Percentiles rank a stretch among this genome's conserved stretches.
Conservation (phyloP, 371 early-diverging fungal species). For the Conidiobolus incongruus region DNA sequence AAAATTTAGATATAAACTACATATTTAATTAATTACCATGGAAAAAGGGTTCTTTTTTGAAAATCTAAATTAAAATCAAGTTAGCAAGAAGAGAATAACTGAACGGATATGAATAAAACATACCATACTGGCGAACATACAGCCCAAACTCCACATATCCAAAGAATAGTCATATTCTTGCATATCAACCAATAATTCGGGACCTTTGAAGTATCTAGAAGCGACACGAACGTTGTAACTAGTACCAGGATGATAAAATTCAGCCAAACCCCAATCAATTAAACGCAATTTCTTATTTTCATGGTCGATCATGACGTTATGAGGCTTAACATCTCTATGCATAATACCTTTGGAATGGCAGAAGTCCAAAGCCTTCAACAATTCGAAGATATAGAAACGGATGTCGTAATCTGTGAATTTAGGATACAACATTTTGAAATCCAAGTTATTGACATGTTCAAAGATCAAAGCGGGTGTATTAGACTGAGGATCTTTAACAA, state of each 20-base stretch:
- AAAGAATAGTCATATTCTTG: constrained; percentile 97
- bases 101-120: constrained; percentile 1
- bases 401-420: constrained; percentile 83
- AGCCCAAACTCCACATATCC: constrained; percentile 99
- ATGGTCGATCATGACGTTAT: constrained; percentile 99
- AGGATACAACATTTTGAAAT: constrained; percentile 46
- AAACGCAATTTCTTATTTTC: constrained; percentile 77
- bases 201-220: constrained; percentile 97
- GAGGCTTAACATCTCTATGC: constrained; percentile 99
- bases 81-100: background rate
- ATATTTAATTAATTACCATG: constrained; percentile 39
- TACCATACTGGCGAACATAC: constrained; percentile 97
- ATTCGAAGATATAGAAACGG: constrained; percentile 87
- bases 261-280: constrained; percentile 99
- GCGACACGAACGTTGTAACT: constrained; percentile 98
- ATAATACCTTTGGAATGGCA: constrained; percentile 98
- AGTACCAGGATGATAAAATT: constrained; percentile 96
- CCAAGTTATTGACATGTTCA: constrained; percentile 79
- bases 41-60: constrained; percentile 98
- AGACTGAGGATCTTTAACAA: constrained; percentile 89
- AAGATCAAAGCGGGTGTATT: constrained; percentile 94
- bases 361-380: constrained; percentile 93
- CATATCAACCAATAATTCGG: constrained; percentile 96
- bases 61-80: constrained; percentile 34
- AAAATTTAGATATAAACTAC: background rate